These are phyloP conservation scores for Sarocladium kiliense DNA, from an alignment of 2,329 filamentous ascomycete genomes.

Conservation along the genomic window DNA sequence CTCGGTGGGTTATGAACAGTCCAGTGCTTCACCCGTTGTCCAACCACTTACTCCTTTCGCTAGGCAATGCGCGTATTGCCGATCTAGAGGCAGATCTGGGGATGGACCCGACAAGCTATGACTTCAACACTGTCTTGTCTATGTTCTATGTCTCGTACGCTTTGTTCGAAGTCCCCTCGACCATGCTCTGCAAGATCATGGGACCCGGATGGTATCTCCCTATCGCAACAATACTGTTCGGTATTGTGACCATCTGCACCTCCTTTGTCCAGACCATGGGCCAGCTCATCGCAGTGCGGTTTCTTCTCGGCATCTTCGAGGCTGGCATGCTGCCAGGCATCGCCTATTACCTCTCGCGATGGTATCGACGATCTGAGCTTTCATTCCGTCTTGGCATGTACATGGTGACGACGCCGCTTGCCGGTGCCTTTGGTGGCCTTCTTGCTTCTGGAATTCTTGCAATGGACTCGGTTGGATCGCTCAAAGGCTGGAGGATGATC, in stretches of 20 bases:
- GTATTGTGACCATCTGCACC: conserved; percentile 53
- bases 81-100: conserved; percentile 30
- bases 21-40: background rate
- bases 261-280: conserved; percentile 47
- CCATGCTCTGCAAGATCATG: conserved; percentile 57
- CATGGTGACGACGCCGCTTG: conserved; percentile 60
- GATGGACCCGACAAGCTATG: conserved; percentile 23
- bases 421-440: conserved; percentile 63
- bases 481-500: conserved; percentile 63
- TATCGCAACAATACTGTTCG: conserved; percentile 49
- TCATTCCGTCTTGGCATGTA: conserved; percentile 59
- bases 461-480: conserved; percentile 48
- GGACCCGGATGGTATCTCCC: conserved; percentile 64
- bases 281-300: conserved; percentile 51
- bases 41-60: background rate
- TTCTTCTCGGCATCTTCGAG: conserved; percentile 64
- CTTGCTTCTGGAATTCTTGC: conserved; percentile 57
- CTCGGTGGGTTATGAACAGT: conserved; percentile 20
- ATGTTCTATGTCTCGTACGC: conserved; percentile 12
- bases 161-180: conserved; percentile 50
- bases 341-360: conserved; percentile 59
- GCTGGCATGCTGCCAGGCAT: conserved; percentile 69
- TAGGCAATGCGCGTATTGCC: conserved; percentile 31
- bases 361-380: conserved; percentile 59
- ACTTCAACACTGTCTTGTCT: conserved; percentile 31